Conservation (phyloP, 2,329 filamentous ascomycete species). For the Trichoderma sp. region DNA sequence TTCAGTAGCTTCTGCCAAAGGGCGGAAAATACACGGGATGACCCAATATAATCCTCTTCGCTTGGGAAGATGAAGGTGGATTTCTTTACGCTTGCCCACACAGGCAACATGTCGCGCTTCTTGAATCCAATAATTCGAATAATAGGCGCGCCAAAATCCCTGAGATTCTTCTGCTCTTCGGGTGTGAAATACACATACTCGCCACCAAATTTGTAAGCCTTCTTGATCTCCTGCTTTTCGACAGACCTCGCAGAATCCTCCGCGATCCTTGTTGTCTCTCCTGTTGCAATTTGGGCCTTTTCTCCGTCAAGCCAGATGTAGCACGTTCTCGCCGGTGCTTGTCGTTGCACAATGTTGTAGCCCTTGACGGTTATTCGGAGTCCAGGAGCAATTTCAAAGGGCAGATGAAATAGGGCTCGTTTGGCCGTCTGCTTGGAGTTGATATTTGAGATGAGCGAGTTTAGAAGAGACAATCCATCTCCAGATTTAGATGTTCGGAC, state of each 20-base stretch:
- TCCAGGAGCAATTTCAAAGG: conserved; percentile 80
- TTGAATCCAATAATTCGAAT: conserved; percentile 96
- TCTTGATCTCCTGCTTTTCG: conserved; percentile 77
- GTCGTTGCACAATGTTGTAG: conserved; percentile 83
- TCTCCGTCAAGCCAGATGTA: conserved; percentile 90
- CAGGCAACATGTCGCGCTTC: conserved; percentile 66
- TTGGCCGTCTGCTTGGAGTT: conserved; percentile 87
- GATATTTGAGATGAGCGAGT: conserved; percentile 79
- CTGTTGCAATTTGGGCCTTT: conserved; percentile 72
- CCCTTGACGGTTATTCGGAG: conserved; percentile 89
- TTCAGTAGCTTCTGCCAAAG: conserved; percentile 82
- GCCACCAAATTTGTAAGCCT: conserved; percentile 94
- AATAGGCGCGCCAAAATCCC: conserved; percentile 75
- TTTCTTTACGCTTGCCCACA: conserved; percentile 83
- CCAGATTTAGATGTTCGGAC: conserved; percentile 64
- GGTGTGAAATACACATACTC: conserved; percentile 82
- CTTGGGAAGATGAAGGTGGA: conserved; percentile 92
- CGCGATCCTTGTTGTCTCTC: conserved; percentile 70
- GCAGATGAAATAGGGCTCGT: conserved; percentile 80
- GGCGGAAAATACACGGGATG: conserved; percentile 87
- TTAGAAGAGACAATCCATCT: conserved; percentile 75
- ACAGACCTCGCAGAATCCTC: conserved; percentile 75
- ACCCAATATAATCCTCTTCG: conserved; percentile 85
- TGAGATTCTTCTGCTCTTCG: conserved; percentile 76
- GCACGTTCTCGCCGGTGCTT: conserved; percentile 75